phyloP scores from a whole-genome alignment of 495 filamentous ascomycete species.

The Lepidopterella palustris region DNA sequence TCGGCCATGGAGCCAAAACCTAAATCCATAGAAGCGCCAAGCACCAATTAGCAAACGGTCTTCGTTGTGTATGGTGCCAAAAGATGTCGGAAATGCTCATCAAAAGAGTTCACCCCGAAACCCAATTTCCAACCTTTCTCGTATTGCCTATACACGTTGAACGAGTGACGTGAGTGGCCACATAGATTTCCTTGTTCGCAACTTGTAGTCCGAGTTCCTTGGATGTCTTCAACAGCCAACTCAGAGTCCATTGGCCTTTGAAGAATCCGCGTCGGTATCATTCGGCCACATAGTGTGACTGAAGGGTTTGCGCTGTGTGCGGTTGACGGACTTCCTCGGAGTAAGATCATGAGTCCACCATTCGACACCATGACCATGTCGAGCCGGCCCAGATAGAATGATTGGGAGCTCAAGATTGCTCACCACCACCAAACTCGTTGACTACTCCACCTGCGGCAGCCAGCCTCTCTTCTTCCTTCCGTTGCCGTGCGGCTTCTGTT shows the following conservation, averaged over 20 bases:
- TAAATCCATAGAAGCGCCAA: no score
- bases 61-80: neutral
- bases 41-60: neutral
- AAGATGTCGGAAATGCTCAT: neutral
- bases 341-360: no score
- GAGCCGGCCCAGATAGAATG: no score
- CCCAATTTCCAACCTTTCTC: neutral
- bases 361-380: no score
- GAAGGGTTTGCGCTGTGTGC: no score
- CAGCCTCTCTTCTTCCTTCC: conserved; percentile 54
- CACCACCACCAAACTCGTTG: neutral
- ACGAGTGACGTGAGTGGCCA: neutral
- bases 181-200: neutral
- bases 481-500: conserved; percentile 51
- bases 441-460: conserved; percentile 3
- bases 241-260: no score
- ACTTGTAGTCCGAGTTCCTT: no score
- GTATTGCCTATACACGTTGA: neutral
- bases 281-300: no score
- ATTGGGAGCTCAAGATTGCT: neutral
- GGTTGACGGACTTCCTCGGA: no score
- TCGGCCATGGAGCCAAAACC: no score
- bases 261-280: no score
- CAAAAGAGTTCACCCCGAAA: neutral
- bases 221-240: no score